Evolutionary conservation across 768 basidiomycete species (phyloP), one percentile per base, ranked within the genome.

Genomic region (Tephrocybe rancida): DNA sequence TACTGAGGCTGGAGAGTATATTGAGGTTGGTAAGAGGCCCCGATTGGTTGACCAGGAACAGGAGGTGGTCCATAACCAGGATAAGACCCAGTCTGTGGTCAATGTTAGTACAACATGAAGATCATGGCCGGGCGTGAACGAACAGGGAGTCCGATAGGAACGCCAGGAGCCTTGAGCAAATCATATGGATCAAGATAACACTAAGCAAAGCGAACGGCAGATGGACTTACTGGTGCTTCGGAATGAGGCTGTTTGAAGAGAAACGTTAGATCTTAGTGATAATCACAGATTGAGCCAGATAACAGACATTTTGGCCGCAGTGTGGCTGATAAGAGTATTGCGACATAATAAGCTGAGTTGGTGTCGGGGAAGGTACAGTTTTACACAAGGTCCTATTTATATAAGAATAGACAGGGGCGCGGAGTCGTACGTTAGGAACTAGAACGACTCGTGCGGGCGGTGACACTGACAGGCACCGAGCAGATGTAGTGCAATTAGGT

Each of bases 1-100:
- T 37, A 37, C 35, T 37, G 30, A 7, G 30, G 30, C 13, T 32
- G 30, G 13, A 7, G 13, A 7, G 30, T 6, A 13, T 32, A 32
- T 32, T 32, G 35, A 37, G 35, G 35, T 16, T 37, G 35, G 35
- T 55, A 57, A 39, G 44, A 49, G 30, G 39, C n/a, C 3, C 47
- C 51, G 7, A 52, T 52, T 9, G 51, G 58, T 30, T 55, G 58
- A 4, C 58, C 58, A 30, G 56, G 55, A 21, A 60, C 43, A 16
- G 61, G 56, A 3, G 58, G 58, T 25, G 58, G 54, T 6, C 44
- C 54, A 34, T 55, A 55, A 29, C 35, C 48, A 7, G 42, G 32
- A 24, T 50, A 42, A 43, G 39, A 14, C 6, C 48, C 43, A 9
- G 35, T 9, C 48, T 54, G 21, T 18, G 27, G 44, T 37, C 35